Evolutionary conservation across 2,329 filamentous ascomycete genomes (phyloP).

Genomic region (Scedosporium dehoogii): DNA sequence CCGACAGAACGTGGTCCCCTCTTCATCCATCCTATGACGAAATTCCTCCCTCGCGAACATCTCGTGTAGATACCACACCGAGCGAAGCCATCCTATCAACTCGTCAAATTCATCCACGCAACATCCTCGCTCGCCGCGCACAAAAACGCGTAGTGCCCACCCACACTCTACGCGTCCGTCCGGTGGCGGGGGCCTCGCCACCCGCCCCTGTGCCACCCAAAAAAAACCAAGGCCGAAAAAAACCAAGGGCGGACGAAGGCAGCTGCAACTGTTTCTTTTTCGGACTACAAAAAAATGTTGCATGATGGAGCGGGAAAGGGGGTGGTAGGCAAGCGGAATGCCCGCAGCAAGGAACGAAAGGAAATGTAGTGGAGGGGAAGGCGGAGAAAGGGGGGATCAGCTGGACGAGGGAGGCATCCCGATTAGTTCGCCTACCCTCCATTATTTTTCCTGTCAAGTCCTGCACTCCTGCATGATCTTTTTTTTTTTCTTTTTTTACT

Average conservation of each 20-base stretch:
- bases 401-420: background rate
- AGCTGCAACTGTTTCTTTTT: background rate
- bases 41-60: background rate
- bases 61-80: background rate
- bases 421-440: conserved; percentile 1
- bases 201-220: too few species aligned
- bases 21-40: background rate
- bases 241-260: too few species aligned
- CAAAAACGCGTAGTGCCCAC: too few species aligned
- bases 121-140: too few species aligned
- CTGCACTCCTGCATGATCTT: background rate
- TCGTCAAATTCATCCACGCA: background rate
- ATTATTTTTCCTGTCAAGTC: background rate
- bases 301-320: too few species aligned
- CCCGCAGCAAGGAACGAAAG: background rate
- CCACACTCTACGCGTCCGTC: too few species aligned
- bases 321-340: background rate
- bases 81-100: background rate
- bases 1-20: background rate
- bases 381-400: background rate
- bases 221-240: too few species aligned
- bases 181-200: too few species aligned
- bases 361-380: too few species aligned
- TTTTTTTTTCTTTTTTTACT: background rate
- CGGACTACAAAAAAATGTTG: too few species aligned